Evolutionary conservation across 164 flowering plant species (phyloP).

Genomic region (Stephania yunnanensis): DNA sequence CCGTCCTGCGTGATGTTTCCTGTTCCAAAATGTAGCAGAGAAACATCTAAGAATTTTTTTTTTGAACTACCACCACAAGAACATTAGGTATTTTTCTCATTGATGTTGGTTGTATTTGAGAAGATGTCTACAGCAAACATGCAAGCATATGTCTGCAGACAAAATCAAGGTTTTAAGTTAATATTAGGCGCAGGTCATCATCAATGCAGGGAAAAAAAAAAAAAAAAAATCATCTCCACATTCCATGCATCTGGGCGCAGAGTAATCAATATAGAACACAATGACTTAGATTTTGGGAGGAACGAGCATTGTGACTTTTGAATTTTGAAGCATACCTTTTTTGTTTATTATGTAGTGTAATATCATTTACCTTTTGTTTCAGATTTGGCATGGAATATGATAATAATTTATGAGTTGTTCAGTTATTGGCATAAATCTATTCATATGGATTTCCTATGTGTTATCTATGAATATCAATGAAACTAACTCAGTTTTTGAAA

Average conservation of each 20-base stretch:
- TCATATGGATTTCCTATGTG: background rate
- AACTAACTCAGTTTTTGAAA: too few species aligned
- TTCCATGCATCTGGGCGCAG: background rate
- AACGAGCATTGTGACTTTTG: too few species aligned
- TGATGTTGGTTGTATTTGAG: background rate
- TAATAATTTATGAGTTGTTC: background rate
- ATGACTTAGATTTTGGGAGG: too few species aligned
- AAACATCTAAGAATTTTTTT: background rate
- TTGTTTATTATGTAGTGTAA: background rate
- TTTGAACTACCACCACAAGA: background rate
- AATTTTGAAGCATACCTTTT: background rate
- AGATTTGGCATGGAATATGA: background rate
- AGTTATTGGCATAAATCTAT: background rate
- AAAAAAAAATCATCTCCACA: background rate
- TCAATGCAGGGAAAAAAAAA: background rate
- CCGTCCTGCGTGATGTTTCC: constrained; percentile 11
- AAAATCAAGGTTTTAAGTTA: background rate
- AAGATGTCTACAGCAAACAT: background rate
- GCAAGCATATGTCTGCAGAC: background rate
- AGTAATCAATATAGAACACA: too few species aligned
- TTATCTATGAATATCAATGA: background rate
- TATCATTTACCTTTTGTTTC: background rate
- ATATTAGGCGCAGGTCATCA: background rate
- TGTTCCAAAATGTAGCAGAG: constrained; percentile 3
- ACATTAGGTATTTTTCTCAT: background rate